Conservation (phyloP, 2,329 filamentous ascomycete genomes). For the Setomelanomma holmii region DNA sequence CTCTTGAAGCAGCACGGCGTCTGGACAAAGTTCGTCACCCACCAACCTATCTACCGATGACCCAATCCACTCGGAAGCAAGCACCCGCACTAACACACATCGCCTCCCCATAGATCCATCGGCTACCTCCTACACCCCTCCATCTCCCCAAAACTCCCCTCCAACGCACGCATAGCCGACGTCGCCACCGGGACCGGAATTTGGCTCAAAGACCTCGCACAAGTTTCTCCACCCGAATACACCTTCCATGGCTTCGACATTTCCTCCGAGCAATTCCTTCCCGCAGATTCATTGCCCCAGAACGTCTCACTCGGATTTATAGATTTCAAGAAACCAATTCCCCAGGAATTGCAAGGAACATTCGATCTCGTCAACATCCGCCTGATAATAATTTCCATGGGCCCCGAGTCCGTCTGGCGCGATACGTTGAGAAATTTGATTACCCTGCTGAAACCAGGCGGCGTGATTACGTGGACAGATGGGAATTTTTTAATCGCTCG, state of each 20-base stretch:
- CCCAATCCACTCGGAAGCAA: background rate
- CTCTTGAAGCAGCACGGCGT: conserved; percentile 34
- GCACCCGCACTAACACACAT: background rate
- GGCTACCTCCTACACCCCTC: conserved; percentile 37
- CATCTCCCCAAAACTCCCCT: conserved; percentile 20
- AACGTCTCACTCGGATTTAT: conserved; percentile 32
- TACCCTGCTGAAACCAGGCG: conserved; percentile 37
- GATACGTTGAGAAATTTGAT: conserved; percentile 29
- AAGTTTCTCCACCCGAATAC: conserved; percentile 25
- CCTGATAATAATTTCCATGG: conserved; percentile 38
- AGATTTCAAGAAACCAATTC: conserved; percentile 39
- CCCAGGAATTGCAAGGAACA: conserved; percentile 28
- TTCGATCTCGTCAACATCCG: conserved; percentile 43
- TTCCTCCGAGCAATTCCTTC: conserved; percentile 28
- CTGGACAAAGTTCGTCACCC: conserved; percentile 31
- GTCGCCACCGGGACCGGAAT: conserved; percentile 41
- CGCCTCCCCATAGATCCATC: conserved; percentile 20
- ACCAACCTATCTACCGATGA: too few relatives aligned
- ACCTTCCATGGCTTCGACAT: conserved; percentile 40
- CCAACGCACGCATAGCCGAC: conserved; percentile 37
- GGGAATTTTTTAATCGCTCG: conserved; percentile 33
- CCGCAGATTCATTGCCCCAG: conserved; percentile 16
- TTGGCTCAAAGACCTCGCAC: conserved; percentile 35
- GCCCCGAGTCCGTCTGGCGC: conserved; percentile 27
- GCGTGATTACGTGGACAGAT: conserved; percentile 39